Base-by-base conservation (phyloP, 352 stramenopile species). In the Globisporangium cystogenes region DNA sequence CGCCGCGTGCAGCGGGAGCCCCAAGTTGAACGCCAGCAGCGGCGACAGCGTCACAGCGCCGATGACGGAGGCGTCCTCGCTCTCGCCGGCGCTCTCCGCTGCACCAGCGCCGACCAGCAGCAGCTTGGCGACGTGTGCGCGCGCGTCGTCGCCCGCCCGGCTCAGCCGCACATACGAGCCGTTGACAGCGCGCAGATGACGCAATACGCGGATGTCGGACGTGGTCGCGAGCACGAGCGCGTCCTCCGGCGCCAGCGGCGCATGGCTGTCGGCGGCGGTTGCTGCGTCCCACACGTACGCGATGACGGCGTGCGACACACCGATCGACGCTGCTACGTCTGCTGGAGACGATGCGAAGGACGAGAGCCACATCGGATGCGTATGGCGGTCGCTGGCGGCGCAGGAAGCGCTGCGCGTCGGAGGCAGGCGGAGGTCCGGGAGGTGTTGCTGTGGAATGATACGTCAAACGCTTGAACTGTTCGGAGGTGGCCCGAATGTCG, bases 1-100 rank as follows among this genome's bases (percentile, higher is more conserved):
- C 40, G 65, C 51, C 7, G 72, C 57, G 40, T 80, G 62, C 33
- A 86, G 57, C 12, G 61, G 51, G 44, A 92, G 71, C 0, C 75
- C 76, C 43, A 92, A 68, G 37, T 92, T 92, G 62, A 89, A 90
- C 18, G 82, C 82, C 35, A 92, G 48, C 47, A 92, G 62, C n/a
- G 78, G 76, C 12, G 82, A 73, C n/a, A 90, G 57, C 36, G 68
- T 68, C 16, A 87, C 50, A 46, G 72, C 57, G 5, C 37, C 59
- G 35, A 64, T 45, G 7, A 33, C 37, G 26, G 26, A 21, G 7
- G 15, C 2, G 10, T 41, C 27, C 29, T n/a, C 29, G 14, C 48
- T 52, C 15, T 41, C 50, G 20, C 15, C 20, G 4, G 57, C 24
- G 36, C 47, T 55, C 16, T 44, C 48, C 4, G 55, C 47, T 51